Base-by-base conservation (phyloP, 768 basidiomycete species). In the Lentinula detonsa region DNA sequence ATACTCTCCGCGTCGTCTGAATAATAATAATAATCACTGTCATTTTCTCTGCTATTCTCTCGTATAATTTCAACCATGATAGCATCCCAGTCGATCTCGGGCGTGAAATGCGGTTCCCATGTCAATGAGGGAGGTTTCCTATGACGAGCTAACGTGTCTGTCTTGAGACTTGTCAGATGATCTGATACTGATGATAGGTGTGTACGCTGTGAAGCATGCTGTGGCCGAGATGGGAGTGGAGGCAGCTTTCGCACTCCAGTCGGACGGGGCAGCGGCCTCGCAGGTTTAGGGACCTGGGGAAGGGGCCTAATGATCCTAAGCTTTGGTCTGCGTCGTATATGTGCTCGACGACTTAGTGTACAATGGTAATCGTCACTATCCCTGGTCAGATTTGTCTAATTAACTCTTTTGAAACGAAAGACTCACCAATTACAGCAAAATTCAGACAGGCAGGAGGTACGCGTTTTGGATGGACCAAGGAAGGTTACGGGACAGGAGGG, bases 41-140 rank as follows among this genome's bases (percentile, higher is more conserved):
- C 48, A 28, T 28, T 28, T 13, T 37, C 57, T 34, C 13, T 60
- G 60, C 31, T 46, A 45, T 52, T 37, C 10, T 49, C 51, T 10
- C 55, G 51, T 45, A 63, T 15, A 28, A 63, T 63, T 39, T 63
- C 62, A 23, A 55, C 59, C 62, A 65, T 65, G 42, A 65, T 57
- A 7, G 37, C 57, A 31, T 65, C 65, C 65, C 65, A 65, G 46
- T 65, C 65, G 16, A 65, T 65, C 46, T 63, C 59, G 16, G 62
- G 62, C 15, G 52, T 46, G 31, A 63, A 56, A 31, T 52, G 50
- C 6, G 63, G 33, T 4, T 61, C 52, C 52, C 59, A 61, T 13
- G 21, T 23, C 11, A 56, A 57, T 13, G 5, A 60, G 39, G 16
- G 43, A 54, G 34, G 62, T 49, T 35, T 51, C 21, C 8, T 53